Base-by-base conservation (phyloP, 2,329 filamentous ascomycete genomes). In the Ceratocystis papillata region DNA sequence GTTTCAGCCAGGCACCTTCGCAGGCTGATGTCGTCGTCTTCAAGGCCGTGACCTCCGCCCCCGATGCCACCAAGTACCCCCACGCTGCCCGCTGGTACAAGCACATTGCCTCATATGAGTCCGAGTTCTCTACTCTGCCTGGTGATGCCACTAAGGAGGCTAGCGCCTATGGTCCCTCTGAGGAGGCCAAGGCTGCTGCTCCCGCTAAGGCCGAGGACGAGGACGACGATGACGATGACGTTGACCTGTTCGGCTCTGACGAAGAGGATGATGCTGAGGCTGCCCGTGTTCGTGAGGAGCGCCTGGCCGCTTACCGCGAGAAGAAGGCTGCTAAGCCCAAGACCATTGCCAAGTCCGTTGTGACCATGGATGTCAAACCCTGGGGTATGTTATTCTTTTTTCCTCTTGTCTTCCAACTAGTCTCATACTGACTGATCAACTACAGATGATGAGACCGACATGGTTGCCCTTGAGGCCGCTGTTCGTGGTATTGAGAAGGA, bases 61-160 rank as follows among this genome's bases (percentile, higher is more conserved):
- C 94, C 73, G 86, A 88, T 72, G 84, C 88, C 37, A 12, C 37
- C 74, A 96, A 96, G 83, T 96, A 88, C 86, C 91, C 93, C 74
- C 83, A 96, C 81, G 91, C 88, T 75, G 90, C 90, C 76, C 88
- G 94, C 79, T 99, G 94, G 94, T 96, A 96, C 87, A 96, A 95
- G 86, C 93, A 99, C 86, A 90, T 96, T 76, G 85, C 89, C 77
- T 88, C 89, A 73, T 96, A 89, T 81, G 87, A 95, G 83, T 83
- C 88, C 72, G 93, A 97, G 79, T 97, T 97, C 82, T 82, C 88
- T 74, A 88, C 86, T 70, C 89, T 99, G 64, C 84, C 90, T 68
- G 94, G 94, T 78, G 93, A 97, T 80, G 85, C 92, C 73, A 88
- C 88, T 77, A 91, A 94, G 83, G 82, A 87, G 71, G 89, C 87